These are phyloP conservation scores for Trametes punicea DNA, from an alignment of 768 basidiomycete species.

Conservation along the genomic window DNA sequence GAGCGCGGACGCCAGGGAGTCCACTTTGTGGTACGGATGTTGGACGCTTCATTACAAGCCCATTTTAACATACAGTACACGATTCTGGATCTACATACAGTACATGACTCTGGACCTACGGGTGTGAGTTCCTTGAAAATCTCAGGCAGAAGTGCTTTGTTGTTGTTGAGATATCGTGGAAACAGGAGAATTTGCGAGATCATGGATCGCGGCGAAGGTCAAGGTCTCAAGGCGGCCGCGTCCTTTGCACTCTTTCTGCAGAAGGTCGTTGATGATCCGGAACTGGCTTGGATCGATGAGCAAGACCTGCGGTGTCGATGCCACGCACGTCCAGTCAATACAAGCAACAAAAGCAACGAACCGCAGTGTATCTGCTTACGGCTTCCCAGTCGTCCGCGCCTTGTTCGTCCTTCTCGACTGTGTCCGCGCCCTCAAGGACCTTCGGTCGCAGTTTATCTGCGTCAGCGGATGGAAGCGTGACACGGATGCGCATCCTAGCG, in stretches of 20 bases:
- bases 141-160: too few relatives aligned
- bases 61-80: too few relatives aligned
- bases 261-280: slow-evolving; percentile 81
- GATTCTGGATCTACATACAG: too few relatives aligned
- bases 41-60: too few relatives aligned
- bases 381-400: slow-evolving; percentile 79
- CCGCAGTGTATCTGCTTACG: too few relatives aligned
- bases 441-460: slow-evolving; percentile 67
- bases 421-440: slow-evolving; percentile 71
- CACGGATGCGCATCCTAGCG: slow-evolving; percentile 87
- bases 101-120: too few relatives aligned
- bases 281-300: slow-evolving; percentile 93
- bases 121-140: too few relatives aligned
- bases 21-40: too few relatives aligned
- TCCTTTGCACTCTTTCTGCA: slow-evolving; percentile 91
- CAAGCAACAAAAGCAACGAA: too few relatives aligned
- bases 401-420: slow-evolving; percentile 79
- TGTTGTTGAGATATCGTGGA: too few relatives aligned
- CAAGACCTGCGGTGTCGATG: slow-evolving; percentile 60
- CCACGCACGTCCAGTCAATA: not conserved
- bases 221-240: slow-evolving; percentile 83
- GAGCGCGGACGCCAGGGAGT: too few relatives aligned
- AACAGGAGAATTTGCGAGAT: too few relatives aligned
- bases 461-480: slow-evolving; percentile 66
- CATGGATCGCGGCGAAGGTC: slow-evolving; percentile 68